Evolutionary conservation across 495 filamentous ascomycete species (phyloP).

Genomic region (Apodospora peruviana): DNA sequence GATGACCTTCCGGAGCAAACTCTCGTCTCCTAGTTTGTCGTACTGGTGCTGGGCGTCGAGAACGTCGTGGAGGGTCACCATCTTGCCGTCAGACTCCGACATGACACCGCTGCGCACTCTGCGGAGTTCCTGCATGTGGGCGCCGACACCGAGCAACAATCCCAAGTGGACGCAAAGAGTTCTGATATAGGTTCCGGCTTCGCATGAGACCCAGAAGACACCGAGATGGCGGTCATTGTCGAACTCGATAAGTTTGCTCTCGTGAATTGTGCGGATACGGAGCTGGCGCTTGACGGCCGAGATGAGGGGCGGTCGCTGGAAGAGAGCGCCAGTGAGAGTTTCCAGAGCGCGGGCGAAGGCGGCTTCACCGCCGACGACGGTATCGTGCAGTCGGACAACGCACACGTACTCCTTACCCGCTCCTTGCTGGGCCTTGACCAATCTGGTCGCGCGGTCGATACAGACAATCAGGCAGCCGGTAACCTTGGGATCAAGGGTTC

Average conservation of each 20-base stretch:
- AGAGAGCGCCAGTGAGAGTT: slow-evolving; percentile 90
- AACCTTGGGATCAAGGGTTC: slow-evolving; percentile 81
- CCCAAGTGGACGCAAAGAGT: slow-evolving; percentile 96
- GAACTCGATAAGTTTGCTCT: slow-evolving; percentile 92
- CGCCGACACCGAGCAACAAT: slow-evolving; percentile 85
- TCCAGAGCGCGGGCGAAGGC: slow-evolving; percentile 88
- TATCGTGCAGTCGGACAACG: slow-evolving; percentile 88
- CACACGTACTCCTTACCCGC: slow-evolving; percentile 83
- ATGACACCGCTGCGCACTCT: slow-evolving; percentile 92
- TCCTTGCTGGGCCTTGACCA: slow-evolving; percentile 97
- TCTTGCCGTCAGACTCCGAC: slow-evolving; percentile 70
- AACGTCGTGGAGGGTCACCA: slow-evolving; percentile 94
- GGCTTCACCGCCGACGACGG: slow-evolving; percentile 80
- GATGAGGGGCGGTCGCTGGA: slow-evolving; percentile 94
- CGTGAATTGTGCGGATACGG: slow-evolving; percentile 92
- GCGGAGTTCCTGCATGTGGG: slow-evolving; percentile 97
- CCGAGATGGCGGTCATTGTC: slow-evolving; percentile 96
- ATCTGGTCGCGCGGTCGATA: slow-evolving; percentile 88
- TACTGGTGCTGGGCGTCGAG: slow-evolving; percentile 90
- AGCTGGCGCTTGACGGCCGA: slow-evolving; percentile 98
- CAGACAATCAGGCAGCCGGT: slow-evolving; percentile 92
- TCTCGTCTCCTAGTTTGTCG: slow-evolving; percentile 88
- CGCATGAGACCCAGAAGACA: slow-evolving; percentile 98
- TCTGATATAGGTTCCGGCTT: slow-evolving; percentile 97
- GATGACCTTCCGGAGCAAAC: slow-evolving; percentile 81